Conservation (phyloP, 345 rosid genomes). For the Excoecaria cochinchinensis region DNA sequence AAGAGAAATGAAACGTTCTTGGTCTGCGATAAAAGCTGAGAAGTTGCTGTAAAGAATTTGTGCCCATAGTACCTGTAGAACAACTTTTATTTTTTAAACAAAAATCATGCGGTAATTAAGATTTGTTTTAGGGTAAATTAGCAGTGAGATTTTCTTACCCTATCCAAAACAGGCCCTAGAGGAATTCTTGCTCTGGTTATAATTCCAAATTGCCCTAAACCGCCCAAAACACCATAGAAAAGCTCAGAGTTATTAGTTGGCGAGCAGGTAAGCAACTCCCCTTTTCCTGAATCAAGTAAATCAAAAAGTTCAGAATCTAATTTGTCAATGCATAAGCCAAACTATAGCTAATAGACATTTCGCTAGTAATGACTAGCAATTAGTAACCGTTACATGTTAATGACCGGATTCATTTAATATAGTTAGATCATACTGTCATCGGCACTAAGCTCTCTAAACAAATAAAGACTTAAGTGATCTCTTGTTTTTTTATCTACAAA, state of each 20-base stretch:
- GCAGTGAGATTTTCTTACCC: conserved; percentile 5
- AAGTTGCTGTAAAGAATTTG: conserved; percentile 26
- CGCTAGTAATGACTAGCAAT: too few relatives aligned
- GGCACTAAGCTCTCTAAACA: too few relatives aligned
- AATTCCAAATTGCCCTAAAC: conserved; percentile 28
- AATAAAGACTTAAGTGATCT: too few relatives aligned
- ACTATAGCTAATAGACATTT: too few relatives aligned
- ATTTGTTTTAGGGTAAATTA: neutral
- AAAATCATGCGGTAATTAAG: too few relatives aligned
- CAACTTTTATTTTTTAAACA: too few relatives aligned
- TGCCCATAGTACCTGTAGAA: conserved; percentile 22
- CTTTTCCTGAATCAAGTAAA: conserved; percentile 19
- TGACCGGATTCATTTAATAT: too few relatives aligned
- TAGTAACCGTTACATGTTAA: too few relatives aligned
- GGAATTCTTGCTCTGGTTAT: conserved; percentile 29
- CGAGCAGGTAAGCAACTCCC: conserved; percentile 27
- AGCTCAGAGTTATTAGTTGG: conserved; percentile 15
- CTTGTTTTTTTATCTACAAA: too few relatives aligned
- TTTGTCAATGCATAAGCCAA: too few relatives aligned
- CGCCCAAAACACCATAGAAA: conserved; percentile 23
- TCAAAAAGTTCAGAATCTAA: neutral
- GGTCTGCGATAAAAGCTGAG: conserved; percentile 12
- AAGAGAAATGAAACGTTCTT: conserved; percentile 19
- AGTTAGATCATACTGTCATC: too few relatives aligned
- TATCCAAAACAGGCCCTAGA: conserved; percentile 4